Evolutionary conservation across 83 land plant genomes (phyloP).

Genomic region (Picea abies): DNA sequence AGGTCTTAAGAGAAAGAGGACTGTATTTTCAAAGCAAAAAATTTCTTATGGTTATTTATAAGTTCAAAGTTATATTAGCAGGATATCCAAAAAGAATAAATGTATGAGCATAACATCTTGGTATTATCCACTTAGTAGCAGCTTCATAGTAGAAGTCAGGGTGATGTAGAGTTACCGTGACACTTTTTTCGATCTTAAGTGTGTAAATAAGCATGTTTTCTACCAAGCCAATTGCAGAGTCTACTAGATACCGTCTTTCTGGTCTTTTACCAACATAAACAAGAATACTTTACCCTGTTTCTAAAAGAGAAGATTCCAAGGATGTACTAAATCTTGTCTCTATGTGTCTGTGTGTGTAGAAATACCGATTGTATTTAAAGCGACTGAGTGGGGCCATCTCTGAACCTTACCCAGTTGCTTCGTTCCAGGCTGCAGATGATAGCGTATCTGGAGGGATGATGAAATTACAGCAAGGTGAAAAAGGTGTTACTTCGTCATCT

Average conservation of each 20-base stretch:
- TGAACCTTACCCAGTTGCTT: conserved; percentile 44
- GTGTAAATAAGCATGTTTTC: not conserved
- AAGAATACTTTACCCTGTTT: not conserved
- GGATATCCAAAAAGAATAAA: not conserved
- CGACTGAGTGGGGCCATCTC: conserved; percentile 38
- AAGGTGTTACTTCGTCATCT: not conserved
- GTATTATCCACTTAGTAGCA: not conserved
- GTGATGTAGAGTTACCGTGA: not conserved
- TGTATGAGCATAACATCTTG: not conserved
- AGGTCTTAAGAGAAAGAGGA: not conserved
- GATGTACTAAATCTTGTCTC: not conserved
- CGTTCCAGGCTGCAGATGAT: conserved; percentile 40
- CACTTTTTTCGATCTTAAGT: not conserved
- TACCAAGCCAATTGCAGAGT: not conserved
- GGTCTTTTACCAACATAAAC: not conserved
- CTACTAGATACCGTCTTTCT: not conserved
- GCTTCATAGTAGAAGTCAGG: not conserved
- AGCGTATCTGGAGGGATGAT: conserved; percentile 39
- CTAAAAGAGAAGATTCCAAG: not conserved
- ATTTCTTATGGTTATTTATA: not conserved
- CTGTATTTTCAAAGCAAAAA: not conserved
- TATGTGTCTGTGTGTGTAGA: conserved; percentile 24
- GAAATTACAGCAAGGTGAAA: not conserved
- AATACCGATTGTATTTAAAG: conserved; percentile 45
- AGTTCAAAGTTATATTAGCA: not conserved